These are phyloP conservation scores for Melanomma pulvis-pyrius DNA, from an alignment of 495 filamentous ascomycete species.

Conservation along the genomic window DNA sequence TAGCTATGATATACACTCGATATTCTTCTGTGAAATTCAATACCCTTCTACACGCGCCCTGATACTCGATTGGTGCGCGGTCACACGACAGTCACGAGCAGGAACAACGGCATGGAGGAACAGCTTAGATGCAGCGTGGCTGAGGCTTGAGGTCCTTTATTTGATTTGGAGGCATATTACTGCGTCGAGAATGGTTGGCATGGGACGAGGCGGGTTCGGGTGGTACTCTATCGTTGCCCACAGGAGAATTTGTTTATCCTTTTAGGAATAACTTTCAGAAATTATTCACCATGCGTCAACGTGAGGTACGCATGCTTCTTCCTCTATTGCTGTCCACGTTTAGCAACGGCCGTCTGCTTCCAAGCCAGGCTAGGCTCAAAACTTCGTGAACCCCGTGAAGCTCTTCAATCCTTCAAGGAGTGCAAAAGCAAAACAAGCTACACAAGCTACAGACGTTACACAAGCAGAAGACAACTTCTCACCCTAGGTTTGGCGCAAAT, in stretches of 20 bases:
- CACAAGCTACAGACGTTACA: no score
- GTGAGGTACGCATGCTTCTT: no score
- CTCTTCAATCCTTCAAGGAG: no score
- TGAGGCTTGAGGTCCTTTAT: neutral
- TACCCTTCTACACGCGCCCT: neutral
- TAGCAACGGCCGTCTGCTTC: neutral
- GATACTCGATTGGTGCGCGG: neutral
- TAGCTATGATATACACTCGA: neutral
- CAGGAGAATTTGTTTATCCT: neutral
- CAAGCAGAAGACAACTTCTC: neutral
- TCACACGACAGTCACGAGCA: slow-evolving; percentile 31
- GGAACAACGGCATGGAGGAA: neutral
- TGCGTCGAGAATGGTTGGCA: neutral
- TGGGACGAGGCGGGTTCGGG: neutral
- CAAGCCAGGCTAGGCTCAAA: neutral
- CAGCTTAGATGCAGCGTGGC: no score
- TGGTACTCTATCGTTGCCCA: neutral
- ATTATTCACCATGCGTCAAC: no score
- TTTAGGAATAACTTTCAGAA: neutral
- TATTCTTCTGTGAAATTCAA: neutral
- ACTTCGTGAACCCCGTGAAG: neutral
- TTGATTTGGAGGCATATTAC: neutral
- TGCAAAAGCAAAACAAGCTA: no score
- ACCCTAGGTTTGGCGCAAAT: neutral
- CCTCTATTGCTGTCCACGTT: no score